These are phyloP conservation scores for Domatiomyces catenatus DNA, from an alignment of 2,329 filamentous ascomycete species.

Conservation along the genomic window DNA sequence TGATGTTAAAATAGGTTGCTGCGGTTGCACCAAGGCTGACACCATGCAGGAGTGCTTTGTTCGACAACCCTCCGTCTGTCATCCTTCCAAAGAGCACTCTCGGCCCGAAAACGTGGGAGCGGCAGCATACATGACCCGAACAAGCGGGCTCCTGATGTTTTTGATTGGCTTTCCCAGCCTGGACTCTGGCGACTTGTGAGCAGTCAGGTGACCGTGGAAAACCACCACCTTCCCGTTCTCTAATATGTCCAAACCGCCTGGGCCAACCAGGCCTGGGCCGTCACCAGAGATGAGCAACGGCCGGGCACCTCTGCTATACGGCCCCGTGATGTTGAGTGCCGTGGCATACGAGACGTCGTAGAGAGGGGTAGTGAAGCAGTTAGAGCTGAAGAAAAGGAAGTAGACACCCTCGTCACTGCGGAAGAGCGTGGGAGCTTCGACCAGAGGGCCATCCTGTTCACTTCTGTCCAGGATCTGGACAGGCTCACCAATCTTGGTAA, in stretches of 20 bases:
- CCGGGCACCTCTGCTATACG: slow-evolving; percentile 23
- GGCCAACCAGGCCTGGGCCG: slow-evolving; percentile 11
- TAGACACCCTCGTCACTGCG: slow-evolving; percentile 34
- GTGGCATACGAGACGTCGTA: slow-evolving; percentile 50
- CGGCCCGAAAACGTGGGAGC: slow-evolving; percentile 7
- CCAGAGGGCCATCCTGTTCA: slow-evolving; percentile 45
- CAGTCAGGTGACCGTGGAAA: slow-evolving; percentile 15
- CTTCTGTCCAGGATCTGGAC: slow-evolving; percentile 47
- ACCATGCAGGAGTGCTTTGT: neutral
- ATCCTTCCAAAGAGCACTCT: slow-evolving; percentile 2
- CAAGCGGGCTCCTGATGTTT: slow-evolving; percentile 7
- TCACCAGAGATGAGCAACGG: slow-evolving; percentile 24
- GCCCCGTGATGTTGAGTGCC: slow-evolving; percentile 24
- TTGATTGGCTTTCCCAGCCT: slow-evolving; percentile 4
- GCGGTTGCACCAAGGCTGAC: too few species aligned
- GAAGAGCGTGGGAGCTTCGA: slow-evolving; percentile 44
- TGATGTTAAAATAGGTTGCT: too few species aligned
- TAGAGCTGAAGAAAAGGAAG: slow-evolving; percentile 47
- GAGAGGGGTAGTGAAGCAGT: slow-evolving; percentile 38
- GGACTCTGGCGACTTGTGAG: slow-evolving; percentile 8
- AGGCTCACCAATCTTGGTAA: slow-evolving; percentile 37
- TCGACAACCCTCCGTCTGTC: neutral
- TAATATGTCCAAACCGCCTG: slow-evolving; percentile 17
- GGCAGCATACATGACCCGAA: slow-evolving; percentile 14
- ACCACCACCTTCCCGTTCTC: slow-evolving; percentile 11